Evolutionary conservation across 306 rosid species (phyloP).

Genomic region (Oxytropis ochrocephala): DNA sequence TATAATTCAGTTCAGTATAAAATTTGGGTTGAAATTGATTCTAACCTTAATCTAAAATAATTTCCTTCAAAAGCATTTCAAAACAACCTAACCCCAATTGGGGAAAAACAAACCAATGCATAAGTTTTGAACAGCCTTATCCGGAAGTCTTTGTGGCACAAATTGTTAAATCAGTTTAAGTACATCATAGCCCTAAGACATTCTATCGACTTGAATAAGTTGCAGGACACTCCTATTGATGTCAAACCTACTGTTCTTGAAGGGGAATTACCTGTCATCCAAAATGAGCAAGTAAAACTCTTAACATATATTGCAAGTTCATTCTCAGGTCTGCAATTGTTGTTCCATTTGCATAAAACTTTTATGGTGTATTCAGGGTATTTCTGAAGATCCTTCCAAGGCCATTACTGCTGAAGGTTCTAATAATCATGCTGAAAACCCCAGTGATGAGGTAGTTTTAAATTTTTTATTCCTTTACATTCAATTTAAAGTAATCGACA

Average conservation of each 20-base stretch:
- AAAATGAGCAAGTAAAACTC: constrained; percentile 51
- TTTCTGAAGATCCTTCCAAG: constrained; percentile 48
- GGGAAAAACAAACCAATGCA: not conserved
- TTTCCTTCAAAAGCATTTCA: not conserved
- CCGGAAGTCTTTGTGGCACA: not conserved
- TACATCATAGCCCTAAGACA: not conserved
- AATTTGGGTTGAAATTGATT: not conserved
- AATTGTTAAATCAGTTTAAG: constrained; percentile 4
- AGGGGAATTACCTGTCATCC: constrained; percentile 45
- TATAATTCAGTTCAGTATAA: not conserved
- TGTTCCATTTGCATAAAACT: constrained; percentile 17
- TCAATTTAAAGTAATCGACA: not conserved
- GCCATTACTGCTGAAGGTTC: constrained; percentile 40
- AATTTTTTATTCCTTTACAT: not conserved
- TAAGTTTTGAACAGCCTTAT: not conserved
- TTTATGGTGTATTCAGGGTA: constrained; percentile 41
- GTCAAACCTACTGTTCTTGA: constrained; percentile 61
- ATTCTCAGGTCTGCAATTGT: constrained; percentile 13
- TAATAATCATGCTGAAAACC: constrained; percentile 42
- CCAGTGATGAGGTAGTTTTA: constrained; percentile 48
- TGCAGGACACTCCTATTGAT: constrained; percentile 68
- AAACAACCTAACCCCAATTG: not conserved
- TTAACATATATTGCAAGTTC: not conserved
- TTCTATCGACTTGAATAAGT: constrained; percentile 19
- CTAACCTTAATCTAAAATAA: not conserved